A percentile compares a stretch with the other conserved stretches of the same genome.
Conservation (phyloP, 2,329 filamentous ascomycete genomes). For the Alternaria ethzedia region DNA sequence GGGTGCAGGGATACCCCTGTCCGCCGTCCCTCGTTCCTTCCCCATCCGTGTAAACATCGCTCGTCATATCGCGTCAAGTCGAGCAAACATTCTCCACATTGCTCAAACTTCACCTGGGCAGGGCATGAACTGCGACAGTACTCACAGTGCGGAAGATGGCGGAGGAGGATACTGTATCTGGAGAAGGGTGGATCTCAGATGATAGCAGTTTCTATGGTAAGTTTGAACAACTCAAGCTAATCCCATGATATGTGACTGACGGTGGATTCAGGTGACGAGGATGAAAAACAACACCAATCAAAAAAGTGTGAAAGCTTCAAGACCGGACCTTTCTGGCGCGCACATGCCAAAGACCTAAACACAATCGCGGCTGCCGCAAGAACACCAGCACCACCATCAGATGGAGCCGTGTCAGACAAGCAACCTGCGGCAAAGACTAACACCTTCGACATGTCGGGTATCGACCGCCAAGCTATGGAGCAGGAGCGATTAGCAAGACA, state of each 20-base stretch:
- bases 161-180: constrained; percentile 36
- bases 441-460: constrained; percentile 1
- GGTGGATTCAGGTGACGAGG: constrained; percentile 36
- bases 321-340: constrained; percentile 24
- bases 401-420: neutral
- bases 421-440: constrained; percentile 5
- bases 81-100: neutral
- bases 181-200: constrained; percentile 48
- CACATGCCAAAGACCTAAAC: constrained; percentile 34
- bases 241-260: neutral
- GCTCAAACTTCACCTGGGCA: neutral
- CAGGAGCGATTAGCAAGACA: constrained; percentile 15
- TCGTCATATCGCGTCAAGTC: constrained; percentile 14
- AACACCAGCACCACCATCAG: neutral
- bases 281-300: constrained; percentile 31
- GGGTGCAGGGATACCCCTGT: constrained; percentile 21
- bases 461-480: constrained; percentile 21
- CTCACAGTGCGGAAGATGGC: constrained; percentile 19
- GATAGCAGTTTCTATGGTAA: constrained; percentile 56
- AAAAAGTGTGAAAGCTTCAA: constrained; percentile 23
- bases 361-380: constrained; percentile 18
- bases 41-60: constrained; percentile 14
- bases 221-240: constrained; percentile 3
- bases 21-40: constrained; percentile 8
- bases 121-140: constrained; percentile 8